These are phyloP conservation scores for Plantago elongata DNA, from an alignment of 257 asterid genomes.

Conservation along the genomic window DNA sequence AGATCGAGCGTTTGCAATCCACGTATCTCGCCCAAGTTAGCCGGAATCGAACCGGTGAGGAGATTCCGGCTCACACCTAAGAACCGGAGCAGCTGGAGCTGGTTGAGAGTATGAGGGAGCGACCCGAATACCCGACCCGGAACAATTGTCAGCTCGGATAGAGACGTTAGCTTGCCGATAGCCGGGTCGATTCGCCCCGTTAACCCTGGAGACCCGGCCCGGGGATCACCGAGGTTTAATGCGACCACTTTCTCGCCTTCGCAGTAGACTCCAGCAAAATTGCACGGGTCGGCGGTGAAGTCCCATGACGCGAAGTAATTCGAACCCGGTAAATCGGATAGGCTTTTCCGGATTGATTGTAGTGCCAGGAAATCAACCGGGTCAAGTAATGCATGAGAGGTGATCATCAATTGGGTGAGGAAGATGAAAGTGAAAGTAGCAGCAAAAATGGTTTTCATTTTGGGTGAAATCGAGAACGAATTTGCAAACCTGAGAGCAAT, in stretches of 20 bases:
- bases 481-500: too few species aligned
- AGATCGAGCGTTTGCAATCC: slow-evolving; percentile 67
- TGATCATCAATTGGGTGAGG: slow-evolving; percentile 16
- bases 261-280: slow-evolving; percentile 75
- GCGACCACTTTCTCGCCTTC: slow-evolving; percentile 63
- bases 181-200: slow-evolving; percentile 68
- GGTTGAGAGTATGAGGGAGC: slow-evolving; percentile 59
- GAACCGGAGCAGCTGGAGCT: slow-evolving; percentile 47
- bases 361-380: slow-evolving; percentile 85
- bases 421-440: slow-evolving; percentile 9
- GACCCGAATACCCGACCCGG: slow-evolving; percentile 77
- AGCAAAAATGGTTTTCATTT: background rate
- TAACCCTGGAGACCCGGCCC: slow-evolving; percentile 81
- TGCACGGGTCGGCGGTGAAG: slow-evolving; percentile 86
- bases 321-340: slow-evolving; percentile 77
- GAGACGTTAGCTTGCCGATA: slow-evolving; percentile 64
- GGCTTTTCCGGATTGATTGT: slow-evolving; percentile 61
- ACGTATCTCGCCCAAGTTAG: slow-evolving; percentile 52
- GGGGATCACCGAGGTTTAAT: slow-evolving; percentile 81
- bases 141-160: slow-evolving; percentile 70
- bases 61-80: slow-evolving; percentile 66
- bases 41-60: slow-evolving; percentile 67
- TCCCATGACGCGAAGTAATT: slow-evolving; percentile 78
- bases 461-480: background rate
- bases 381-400: slow-evolving; percentile 51